A percentile compares a stretch with the other conserved stretches of the same genome.
These are phyloP conservation scores for Ophiostoma sp. DNA, from an alignment of 2,329 filamentous ascomycete species.

Conservation along the genomic window DNA sequence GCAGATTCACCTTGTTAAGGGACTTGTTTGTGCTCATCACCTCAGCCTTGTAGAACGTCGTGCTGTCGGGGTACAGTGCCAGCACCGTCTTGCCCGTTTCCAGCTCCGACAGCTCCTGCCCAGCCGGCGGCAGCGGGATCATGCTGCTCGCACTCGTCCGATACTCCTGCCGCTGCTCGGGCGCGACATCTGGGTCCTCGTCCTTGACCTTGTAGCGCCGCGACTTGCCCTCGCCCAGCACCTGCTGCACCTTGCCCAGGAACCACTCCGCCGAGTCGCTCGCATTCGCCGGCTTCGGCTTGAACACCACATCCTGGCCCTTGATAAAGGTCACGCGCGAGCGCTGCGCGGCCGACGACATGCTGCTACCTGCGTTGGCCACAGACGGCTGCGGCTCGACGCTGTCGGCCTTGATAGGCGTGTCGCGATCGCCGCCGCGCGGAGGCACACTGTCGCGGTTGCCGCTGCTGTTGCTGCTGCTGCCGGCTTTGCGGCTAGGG, in stretches of 20 bases:
- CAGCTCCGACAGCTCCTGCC: constrained; percentile 53
- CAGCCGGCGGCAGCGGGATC: constrained; percentile 64
- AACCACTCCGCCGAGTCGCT: constrained; percentile 60
- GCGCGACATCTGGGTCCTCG: constrained; percentile 63
- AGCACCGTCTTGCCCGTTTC: constrained; percentile 67
- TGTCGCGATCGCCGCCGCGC: constrained; percentile 35
- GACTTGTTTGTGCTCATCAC: constrained; percentile 62
- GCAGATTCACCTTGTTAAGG: constrained; percentile 55
- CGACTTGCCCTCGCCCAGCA: constrained; percentile 71
- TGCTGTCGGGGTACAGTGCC: constrained; percentile 76
- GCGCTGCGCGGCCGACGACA: constrained; percentile 37
- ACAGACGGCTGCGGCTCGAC: constrained; percentile 45
- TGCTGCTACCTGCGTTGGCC: neutral
- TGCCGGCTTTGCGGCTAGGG: constrained; percentile 34
- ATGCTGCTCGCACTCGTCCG: constrained; percentile 68
- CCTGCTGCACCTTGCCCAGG: constrained; percentile 69
- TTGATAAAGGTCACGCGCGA: constrained; percentile 55
- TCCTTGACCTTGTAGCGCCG: constrained; percentile 75
- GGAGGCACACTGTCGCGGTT: constrained; percentile 36
- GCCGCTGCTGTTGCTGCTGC: constrained; percentile 29
- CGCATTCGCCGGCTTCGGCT: constrained; percentile 48
- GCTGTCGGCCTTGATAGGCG: constrained; percentile 52
- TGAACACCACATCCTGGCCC: constrained; percentile 63
- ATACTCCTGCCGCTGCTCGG: constrained; percentile 61
- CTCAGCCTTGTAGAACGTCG: constrained; percentile 79